Evolutionary conservation across 2,329 filamentous ascomycete species (phyloP).

Genomic region (Rutstroemia sp.): DNA sequence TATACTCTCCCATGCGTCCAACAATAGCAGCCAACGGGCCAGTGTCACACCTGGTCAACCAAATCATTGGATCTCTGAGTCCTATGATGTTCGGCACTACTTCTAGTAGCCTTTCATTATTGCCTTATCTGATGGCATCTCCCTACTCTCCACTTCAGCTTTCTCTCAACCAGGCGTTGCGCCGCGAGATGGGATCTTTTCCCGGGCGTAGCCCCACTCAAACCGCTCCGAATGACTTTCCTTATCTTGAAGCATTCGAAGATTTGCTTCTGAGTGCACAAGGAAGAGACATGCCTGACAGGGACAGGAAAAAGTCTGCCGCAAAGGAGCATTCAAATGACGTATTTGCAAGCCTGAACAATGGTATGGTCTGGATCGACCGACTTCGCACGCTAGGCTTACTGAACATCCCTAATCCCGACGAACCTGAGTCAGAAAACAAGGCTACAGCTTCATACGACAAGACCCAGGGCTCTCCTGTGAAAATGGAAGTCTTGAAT

Average conservation of each 20-base stretch:
- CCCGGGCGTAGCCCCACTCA: too few relatives aligned
- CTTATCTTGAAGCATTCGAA: constrained; percentile 27
- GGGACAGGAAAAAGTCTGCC: neutral
- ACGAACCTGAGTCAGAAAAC: neutral
- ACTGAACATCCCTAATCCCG: neutral
- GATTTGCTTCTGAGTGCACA: constrained; percentile 24
- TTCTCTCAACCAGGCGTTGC: constrained; percentile 1
- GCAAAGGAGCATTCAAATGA: neutral
- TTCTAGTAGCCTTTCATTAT: constrained; percentile 19
- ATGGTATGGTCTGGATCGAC: constrained; percentile 12
- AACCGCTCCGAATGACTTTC: constrained; percentile 11
- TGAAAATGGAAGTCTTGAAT: neutral
- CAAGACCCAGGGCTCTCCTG: neutral
- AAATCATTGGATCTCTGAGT: neutral
- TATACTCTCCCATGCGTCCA: constrained; percentile 19
- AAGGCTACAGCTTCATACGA: neutral
- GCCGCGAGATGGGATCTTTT: neutral
- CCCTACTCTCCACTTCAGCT: constrained; percentile 27
- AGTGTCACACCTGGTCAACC: constrained; percentile 35
- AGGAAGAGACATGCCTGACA: neutral
- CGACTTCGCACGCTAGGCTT: constrained; percentile 10
- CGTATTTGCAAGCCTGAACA: neutral
- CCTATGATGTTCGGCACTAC: neutral
- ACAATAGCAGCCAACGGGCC: constrained; percentile 39
- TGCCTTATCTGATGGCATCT: constrained; percentile 29